Percentiles rank a stretch among this genome's conserved stretches.
phyloP scores from a whole-genome alignment of 495 filamentous ascomycete genomes.

The Tetracladium marchalianum region DNA sequence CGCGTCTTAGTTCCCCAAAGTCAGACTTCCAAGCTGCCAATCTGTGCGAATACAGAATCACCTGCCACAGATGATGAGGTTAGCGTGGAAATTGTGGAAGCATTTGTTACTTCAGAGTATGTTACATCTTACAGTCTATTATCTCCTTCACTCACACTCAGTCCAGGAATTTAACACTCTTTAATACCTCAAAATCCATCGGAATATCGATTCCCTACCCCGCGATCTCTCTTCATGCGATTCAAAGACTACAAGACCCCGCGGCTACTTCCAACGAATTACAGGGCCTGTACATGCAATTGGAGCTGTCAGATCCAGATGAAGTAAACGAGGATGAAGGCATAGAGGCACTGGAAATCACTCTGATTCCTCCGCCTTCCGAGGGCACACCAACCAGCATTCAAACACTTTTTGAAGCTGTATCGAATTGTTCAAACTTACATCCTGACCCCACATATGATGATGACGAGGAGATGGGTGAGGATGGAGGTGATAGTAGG shows the following conservation, averaged over 20 bases:
- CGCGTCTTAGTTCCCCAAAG: conserved; percentile 43
- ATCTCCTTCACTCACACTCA: background rate
- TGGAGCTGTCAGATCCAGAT: conserved; percentile 43
- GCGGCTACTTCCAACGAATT: conserved; percentile 29
- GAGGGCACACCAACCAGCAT: conserved; percentile 13
- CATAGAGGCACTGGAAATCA: conserved; percentile 60
- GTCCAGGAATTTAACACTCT: conserved; percentile 62
- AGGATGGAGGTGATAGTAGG: conserved; percentile 39
- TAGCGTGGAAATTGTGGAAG: conserved; percentile 43
- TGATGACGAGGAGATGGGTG: conserved; percentile 40
- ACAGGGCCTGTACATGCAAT: conserved; percentile 70
- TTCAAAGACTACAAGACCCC: conserved; percentile 47
- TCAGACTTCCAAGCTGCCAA: conserved; percentile 35
- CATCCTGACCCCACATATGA: conserved; percentile 68
- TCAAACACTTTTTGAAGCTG: conserved; percentile 60
- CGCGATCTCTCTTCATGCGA: conserved; percentile 77
- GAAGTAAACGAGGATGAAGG: conserved; percentile 45
- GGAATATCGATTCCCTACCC: conserved; percentile 84
- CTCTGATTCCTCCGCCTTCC: conserved; percentile 48
- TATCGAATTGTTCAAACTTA: conserved; percentile 79
- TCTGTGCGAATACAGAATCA: conserved; percentile 33
- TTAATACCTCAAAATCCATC: conserved; percentile 43
- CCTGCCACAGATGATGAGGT: conserved; percentile 21
- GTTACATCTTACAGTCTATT: conserved; percentile 12
- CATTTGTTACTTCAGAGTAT: conserved; percentile 75